A percentile compares a stretch with the other conserved stretches of the same genome.
Conservation (phyloP, 2,329 filamentous ascomycete genomes). For the Cladosporium colombiae region DNA sequence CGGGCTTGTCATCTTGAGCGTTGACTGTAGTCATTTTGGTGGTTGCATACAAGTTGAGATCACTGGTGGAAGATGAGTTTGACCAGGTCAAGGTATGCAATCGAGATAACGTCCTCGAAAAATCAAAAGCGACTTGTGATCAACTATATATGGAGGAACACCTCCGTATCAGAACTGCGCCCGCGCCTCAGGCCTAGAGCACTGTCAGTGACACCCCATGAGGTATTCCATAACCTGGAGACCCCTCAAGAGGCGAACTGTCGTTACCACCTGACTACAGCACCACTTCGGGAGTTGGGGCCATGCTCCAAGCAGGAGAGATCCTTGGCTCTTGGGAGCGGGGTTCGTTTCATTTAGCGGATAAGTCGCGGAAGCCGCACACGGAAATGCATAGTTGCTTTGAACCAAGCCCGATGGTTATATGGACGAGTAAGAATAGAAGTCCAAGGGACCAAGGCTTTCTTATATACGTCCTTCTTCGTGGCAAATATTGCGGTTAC, state of each 20-base stretch:
- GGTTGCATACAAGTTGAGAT: not conserved
- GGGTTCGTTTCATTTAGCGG: not conserved
- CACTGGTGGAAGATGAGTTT: not conserved
- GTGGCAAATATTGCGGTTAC: not conserved
- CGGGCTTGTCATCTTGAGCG: conserved; percentile 55
- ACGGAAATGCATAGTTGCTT: not conserved
- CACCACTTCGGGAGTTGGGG: not conserved
- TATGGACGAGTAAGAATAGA: not conserved
- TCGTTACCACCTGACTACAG: not conserved
- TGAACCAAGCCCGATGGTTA: not conserved
- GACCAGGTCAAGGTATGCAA: not conserved
- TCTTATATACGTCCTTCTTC: not conserved
- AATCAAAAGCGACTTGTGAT: not conserved
- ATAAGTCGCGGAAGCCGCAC: not conserved
- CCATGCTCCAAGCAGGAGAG: not conserved
- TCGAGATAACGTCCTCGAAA: not conserved
- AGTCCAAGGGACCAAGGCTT: not conserved
- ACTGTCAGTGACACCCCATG: not conserved
- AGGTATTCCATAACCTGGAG: not conserved
- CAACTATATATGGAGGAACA: not conserved
- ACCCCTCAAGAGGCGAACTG: not conserved
- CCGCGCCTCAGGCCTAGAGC: not conserved
- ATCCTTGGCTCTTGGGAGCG: conserved; percentile 1
- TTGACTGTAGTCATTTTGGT: not conserved
- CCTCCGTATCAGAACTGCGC: not conserved